Evolutionary conservation across 805 yeast genomes (phyloP), one percentile per base, ranked within the genome.

Genomic region (Candida insectalens): DNA sequence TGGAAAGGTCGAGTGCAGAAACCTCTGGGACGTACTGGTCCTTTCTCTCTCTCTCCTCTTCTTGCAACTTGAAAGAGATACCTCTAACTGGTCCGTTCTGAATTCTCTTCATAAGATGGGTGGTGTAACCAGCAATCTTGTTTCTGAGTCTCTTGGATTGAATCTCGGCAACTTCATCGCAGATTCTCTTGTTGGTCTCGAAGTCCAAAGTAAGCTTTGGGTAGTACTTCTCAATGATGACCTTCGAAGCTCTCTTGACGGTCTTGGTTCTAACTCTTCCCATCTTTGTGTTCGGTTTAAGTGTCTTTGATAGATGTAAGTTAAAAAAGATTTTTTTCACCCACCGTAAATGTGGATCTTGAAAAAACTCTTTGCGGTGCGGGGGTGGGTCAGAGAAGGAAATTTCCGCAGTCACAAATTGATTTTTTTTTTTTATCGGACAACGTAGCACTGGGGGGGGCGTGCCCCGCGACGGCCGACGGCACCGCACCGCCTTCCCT

Each of bases 31-130:
- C 98, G 74, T 88, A 92, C 77, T 92, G 98, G 74, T 92, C 97
- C 76, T 94, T 92, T 77, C 98, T 84, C 78, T 92, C 99, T 81
- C 98, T 89, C 82, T 92, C 99, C 77, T 92, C 99, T 77, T 92
- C 99, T 80, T 92, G 99, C 65, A 92, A 84, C 73, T 94, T 94
- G 95, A 92, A 92, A 59, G 99, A 92, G 59, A 92, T 94, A 76
- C 99, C 99, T 81, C 97, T 88, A 60, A 92, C 99, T 77, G 99
- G 99, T 67, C 99, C 99, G 80, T 89, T 92, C 75, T 94, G 97
- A 65, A 92, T 92, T 78, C 99, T 88, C 80, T 85, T 92, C 98
- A 92, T 94, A 71, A 92, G 81, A 73, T 92, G 99, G 63, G 98
- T 92, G 71, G 98, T 92, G 95, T 89, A 92, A 69, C 99, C 99